Evolutionary conservation across 768 basidiomycete genomes (phyloP), one percentile per base, ranked within the genome.

Genomic region (Rhodosporidiobolus sp.): DNA sequence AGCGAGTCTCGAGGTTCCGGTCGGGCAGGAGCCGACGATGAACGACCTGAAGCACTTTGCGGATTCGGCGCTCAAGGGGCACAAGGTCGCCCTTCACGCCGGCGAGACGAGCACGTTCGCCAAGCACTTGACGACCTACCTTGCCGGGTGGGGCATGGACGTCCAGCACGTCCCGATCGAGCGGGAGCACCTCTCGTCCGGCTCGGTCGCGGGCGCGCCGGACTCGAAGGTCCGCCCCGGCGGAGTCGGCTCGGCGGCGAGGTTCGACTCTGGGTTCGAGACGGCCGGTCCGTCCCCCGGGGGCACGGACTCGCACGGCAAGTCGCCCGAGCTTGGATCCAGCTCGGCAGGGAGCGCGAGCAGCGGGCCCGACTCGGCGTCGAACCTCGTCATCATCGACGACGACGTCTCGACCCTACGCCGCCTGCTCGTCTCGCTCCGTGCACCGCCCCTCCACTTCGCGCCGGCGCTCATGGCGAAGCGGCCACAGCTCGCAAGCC

Each of bases 121-220:
- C 0, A 90, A 90, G 63, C 92, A 96, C 80, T 84, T 99, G 48
- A 94, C 94, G 34, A 90, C 90, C 76, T 96, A 95, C 81, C 85
- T 99, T 69, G 91, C 90, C 30, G 87, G 90, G 10, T 98, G 95
- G 95, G 94, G 94, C 20, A 86, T 97, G 88, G 92, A 95, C 77
- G 88, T 97, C 54, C 88, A 87, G 63, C 92, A 94, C 82, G 84
- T 83, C 12, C 81, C 83, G 14, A 80, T 75, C 48, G 74, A 79
- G 54, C 26, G 28, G 28, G 73, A 71, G 19, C 16, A 48, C 10
- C 45, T 58, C 10, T 57, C 67, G 49, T 38, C 35, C 35, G 63
- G 68, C 28, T 49, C 45, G 10, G 17, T 1, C 14, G n/a, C 32
- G 14, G 45, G 24, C 26, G 19, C 30, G 3, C 19, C 28, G 12